phyloP scores from a whole-genome alignment of 257 asterid species.

The Salvia splendens region DNA sequence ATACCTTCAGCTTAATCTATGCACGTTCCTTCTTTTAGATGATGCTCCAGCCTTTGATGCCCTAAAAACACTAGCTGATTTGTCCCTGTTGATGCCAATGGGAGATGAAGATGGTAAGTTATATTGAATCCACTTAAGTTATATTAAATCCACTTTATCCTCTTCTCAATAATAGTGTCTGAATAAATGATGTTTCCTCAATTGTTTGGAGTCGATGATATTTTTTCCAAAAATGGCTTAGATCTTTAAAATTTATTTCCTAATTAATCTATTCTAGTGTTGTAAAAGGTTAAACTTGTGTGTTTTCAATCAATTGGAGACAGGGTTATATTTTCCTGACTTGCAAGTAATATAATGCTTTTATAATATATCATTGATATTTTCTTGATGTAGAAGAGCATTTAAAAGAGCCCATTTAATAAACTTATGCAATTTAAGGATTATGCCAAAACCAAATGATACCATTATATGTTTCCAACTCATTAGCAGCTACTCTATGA shows the following conservation, averaged over 20 bases:
- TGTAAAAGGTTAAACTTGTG: conserved; percentile 29
- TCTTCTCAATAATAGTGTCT: neutral
- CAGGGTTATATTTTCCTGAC: conserved; percentile 9
- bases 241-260: conserved; percentile 11
- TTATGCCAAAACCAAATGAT: conserved; percentile 8
- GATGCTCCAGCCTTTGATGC: conserved; percentile 77
- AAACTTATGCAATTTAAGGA: conserved; percentile 9
- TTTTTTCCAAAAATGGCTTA: conserved; percentile 12
- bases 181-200: too few relatives aligned
- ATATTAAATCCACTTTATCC: conserved; percentile 23
- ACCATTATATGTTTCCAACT: conserved; percentile 6
- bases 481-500: conserved; percentile 9
- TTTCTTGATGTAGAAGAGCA: neutral
- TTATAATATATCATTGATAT: neutral
- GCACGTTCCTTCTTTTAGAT: conserved; percentile 47
- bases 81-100: conserved; percentile 81
- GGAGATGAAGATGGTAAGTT: conserved; percentile 74
- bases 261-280: conserved; percentile 1
- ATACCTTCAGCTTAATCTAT: conserved; percentile 15
- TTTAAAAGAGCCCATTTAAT: conserved; percentile 8
- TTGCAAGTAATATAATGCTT: conserved; percentile 25
- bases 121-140: neutral
- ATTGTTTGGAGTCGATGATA: conserved; percentile 13
- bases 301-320: neutral
- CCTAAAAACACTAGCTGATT: conserved; percentile 79